phyloP scores from a whole-genome alignment of 371 early-diverging fungal genomes.

The Funneliformis caledonium region DNA sequence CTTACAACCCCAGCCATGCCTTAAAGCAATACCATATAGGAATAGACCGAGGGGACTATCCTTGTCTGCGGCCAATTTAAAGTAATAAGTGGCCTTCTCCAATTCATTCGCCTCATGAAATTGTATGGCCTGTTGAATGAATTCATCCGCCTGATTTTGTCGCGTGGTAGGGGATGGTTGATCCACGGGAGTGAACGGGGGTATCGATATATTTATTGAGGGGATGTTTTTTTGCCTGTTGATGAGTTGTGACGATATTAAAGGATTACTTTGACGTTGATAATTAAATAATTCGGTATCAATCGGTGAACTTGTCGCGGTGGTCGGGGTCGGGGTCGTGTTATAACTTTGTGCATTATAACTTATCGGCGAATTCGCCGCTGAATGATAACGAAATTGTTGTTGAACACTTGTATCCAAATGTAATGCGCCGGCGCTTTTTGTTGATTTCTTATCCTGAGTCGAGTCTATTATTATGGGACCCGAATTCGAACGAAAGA shows the following conservation, averaged over 20 bases:
- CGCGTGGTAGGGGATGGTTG: background rate
- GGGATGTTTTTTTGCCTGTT: no score
- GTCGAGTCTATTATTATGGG: background rate
- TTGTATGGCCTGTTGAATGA: slow-evolving; percentile 58
- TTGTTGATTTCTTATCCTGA: background rate
- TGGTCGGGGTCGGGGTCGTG: no score
- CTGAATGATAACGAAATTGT: background rate
- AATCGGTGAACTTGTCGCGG: no score
- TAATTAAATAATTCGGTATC: no score
- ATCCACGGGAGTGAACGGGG: no score
- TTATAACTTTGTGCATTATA: no score
- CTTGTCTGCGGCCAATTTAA: slow-evolving; percentile 75
- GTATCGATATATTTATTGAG: no score
- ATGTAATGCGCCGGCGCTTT: background rate
- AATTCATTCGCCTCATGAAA: slow-evolving; percentile 79
- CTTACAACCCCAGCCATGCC: slow-evolving; percentile 93
- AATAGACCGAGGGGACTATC: slow-evolving; percentile 81
- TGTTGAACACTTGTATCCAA: background rate
- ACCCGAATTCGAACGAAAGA: background rate
- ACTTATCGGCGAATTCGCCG: no score
- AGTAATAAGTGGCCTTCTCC: slow-evolving; percentile 81
- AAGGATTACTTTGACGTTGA: no score
- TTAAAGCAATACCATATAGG: slow-evolving; percentile 84
- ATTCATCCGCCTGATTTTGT: slow-evolving; percentile 50
- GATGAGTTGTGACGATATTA: no score